Evolutionary conservation across 331 rosid species (phyloP), one percentile per base, ranked within the genome.

Genomic region (Cydonia oblonga): DNA sequence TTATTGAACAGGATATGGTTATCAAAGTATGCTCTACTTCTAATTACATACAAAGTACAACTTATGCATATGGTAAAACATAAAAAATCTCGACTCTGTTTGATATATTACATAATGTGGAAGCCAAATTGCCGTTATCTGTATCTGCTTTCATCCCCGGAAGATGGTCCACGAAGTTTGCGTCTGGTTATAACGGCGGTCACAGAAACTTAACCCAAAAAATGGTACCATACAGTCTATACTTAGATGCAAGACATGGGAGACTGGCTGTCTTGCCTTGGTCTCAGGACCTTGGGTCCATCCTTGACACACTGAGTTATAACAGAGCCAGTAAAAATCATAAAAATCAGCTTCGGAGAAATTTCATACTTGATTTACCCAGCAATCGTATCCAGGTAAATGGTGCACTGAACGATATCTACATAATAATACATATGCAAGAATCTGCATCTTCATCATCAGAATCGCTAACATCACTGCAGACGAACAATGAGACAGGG

Each of bases 391-490:
- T 53, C 29, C 77, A 52, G 71, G 57, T 7, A 63, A 4, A 25
- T 3, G 66, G 63, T 53, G 40, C 60, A 3, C 61, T 18, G 32
- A 64, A 74, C 76, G 75, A 69, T 60, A 82, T 81, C 85, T 84
- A 84, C 88, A 84, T 78, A 18, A 84, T 73, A 30, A 59, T 62
- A 76, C 88, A 84, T 24, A 83, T 81, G 80, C 88, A 84, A 71
- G 88, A 76, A 74, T 84, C 86, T 14, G 70, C 35, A 64, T 81
- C 84, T 52, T 84, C 88, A 24, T 84, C 88, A 54, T 83, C 82
- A 3, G 86, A 84, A 25, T 84, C 86, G 22, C 88, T 81, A 68
- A 70, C 80, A 12, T 84, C 88, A 4, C 88, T 81, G 86, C 80
- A 79, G 23, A 82, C 32, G 82, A 77, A 73, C 56, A 68, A 1